Base-by-base conservation (phyloP, 192 early-diverging fungal genomes). In the Phlyctochytrium arcticum region DNA sequence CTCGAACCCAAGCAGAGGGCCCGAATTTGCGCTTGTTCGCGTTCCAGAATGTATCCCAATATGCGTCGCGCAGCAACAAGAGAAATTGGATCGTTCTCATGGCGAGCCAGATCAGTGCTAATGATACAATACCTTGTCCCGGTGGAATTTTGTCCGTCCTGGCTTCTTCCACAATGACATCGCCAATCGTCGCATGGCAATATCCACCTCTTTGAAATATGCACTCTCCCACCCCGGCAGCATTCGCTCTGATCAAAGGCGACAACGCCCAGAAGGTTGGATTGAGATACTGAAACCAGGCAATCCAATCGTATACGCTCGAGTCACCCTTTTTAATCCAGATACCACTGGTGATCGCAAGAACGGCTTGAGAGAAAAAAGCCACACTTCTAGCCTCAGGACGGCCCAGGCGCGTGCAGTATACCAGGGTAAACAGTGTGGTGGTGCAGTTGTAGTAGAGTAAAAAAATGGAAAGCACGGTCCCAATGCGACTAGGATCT, bases 321-420 rank as follows among this genome's bases (percentile, higher is more conserved):
- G 67, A 46, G 42, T 74, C 72, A 15, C 63, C 62, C 36, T 65
- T 62, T 37, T 74, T 54, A 57, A 74, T 69, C 72, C 72, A 74
- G 0, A 74, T 29, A 8, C 72, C 72, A 19, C 39, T 49, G 29
- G 54, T 56, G 21, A 74, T 59, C 9, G 72, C 64, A 4, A 74
- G 21, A 8, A 74, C 57, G 0, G 65, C 67, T 49, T 74, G 72
- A 2, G 46, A 36, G 54, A 74, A 69, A 57, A 74, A 74, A 8
- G 72, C 60, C 12, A 74, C 51, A 47, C 44, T 56, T 10, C 72
- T 44, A 12, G 72, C 72, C 33, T 74, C 65, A 6, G 72, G 65
- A 0, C 72, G 47, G 2, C 62, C 67, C 10, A 69, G 39, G 15
- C 54, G 37, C 19, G 72, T 61, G 48, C 54, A 54, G 51, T 74